Evolutionary conservation across 495 filamentous ascomycete species (phyloP), one percentile per base, ranked within the genome.

Genomic region (Penicillium canariense): DNA sequence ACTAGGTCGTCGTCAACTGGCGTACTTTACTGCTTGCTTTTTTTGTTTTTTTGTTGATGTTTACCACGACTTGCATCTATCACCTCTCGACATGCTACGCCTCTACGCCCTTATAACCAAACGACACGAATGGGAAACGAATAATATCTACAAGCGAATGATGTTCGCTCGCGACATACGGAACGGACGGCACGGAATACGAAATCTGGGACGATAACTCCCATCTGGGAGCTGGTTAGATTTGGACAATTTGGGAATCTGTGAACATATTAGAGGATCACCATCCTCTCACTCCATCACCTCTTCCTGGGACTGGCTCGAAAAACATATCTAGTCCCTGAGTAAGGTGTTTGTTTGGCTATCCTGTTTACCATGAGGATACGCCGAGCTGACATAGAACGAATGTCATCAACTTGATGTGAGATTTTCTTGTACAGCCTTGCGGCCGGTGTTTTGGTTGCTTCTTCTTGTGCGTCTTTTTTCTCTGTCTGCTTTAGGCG

Each of bases 121-220:
- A 66, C 53, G 63, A 66, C 58, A 70, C 63, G 48, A 62, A 68
- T 55, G 62, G 55, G 55, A 67, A 61, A 70, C 58, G 68, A 70
- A 60, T 70, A 68, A 70, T 70, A 60, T 35, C 50, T 48, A 60
- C 30, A 54, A 61, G 58, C 61, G 45, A 31, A 56, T 31, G 48
- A 53, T 35, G 45, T 50, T 36, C 30, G 58, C 55, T 60, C 45
- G 32, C 39, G 44, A 45, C 57, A 48, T 25, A 52, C 26, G 52
- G 36, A 48, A 46, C 34, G 53, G 43, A 56, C 26, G 47, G 15
- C 38, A 55, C 44, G 52, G 43, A 58, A 27, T 20, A 66, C 47
- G 64, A 58, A 57, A 61, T 39, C 25, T 46, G 52, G 53, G 53
- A 48, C 34, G 12, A 43, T 35, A 44, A 20, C 48, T 59, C 25